These are phyloP conservation scores for Myxozyma mucilagina DNA, from an alignment of 805 yeast genomes.

Conservation along the genomic window DNA sequence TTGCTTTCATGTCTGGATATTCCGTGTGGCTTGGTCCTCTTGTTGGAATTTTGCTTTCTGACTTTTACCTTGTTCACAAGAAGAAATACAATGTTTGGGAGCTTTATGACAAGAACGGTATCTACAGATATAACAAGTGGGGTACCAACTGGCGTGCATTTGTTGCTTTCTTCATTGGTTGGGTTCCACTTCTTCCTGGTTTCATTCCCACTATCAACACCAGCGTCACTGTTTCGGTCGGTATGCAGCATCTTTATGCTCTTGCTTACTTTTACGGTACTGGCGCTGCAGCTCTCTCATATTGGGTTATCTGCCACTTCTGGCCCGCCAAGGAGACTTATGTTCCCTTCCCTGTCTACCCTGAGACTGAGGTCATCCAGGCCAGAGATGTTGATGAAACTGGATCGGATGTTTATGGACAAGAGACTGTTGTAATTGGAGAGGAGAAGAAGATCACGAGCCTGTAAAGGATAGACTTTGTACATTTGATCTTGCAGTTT, in stretches of 20 bases:
- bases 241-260: slow-evolving; percentile 59
- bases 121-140: slow-evolving; percentile 46
- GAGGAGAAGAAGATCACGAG: not conserved
- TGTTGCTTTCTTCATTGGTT: slow-evolving; percentile 42
- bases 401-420: not conserved
- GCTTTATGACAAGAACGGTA: slow-evolving; percentile 44
- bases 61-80: slow-evolving; percentile 47
- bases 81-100: slow-evolving; percentile 47
- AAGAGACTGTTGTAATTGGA: not conserved
- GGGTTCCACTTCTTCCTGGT: slow-evolving; percentile 36
- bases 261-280: slow-evolving; percentile 68
- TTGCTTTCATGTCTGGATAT: slow-evolving; percentile 43
- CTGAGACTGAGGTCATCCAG: slow-evolving; percentile 18
- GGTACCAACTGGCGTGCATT: slow-evolving; percentile 51
- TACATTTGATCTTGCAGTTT: not conserved
- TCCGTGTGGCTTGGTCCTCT: slow-evolving; percentile 48
- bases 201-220: slow-evolving; percentile 32
- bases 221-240: slow-evolving; percentile 54
- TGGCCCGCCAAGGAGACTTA: slow-evolving; percentile 48
- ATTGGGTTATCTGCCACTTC: slow-evolving; percentile 50
- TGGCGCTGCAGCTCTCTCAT: slow-evolving; percentile 52
- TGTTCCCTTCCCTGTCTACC: slow-evolving; percentile 15
- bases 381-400: slow-evolving; percentile 7
- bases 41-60: slow-evolving; percentile 44
- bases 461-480: not conserved